These are phyloP conservation scores for Rhynchospora breviuscula DNA, from an alignment of 176 grass and related monocot species.

Conservation along the genomic window DNA sequence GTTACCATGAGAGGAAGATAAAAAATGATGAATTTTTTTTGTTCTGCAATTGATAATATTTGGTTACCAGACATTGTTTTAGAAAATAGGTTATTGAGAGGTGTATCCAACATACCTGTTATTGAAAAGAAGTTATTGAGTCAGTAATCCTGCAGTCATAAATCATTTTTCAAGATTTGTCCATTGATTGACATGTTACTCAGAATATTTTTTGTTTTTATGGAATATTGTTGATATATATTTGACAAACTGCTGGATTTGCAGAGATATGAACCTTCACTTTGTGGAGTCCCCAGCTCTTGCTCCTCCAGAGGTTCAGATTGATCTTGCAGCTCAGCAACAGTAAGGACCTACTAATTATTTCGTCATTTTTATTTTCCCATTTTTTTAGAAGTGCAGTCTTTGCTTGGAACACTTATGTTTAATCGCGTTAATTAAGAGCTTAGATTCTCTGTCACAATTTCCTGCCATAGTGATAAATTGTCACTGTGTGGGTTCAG, in stretches of 20 bases:
- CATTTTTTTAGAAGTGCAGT: not conserved
- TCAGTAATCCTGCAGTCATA: too few relatives aligned
- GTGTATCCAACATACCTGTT: too few relatives aligned
- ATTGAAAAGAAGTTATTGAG: too few relatives aligned
- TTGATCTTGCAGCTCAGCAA: constrained; percentile 37
- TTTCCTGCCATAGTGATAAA: not conserved
- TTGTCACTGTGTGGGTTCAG: not conserved
- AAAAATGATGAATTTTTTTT: too few relatives aligned
- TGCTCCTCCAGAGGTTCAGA: constrained; percentile 39
- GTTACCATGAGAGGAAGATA: not conserved
- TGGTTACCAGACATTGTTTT: not conserved
- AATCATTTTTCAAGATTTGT: too few relatives aligned
- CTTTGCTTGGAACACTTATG: not conserved
- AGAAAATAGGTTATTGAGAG: too few relatives aligned
- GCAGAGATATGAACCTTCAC: constrained; percentile 32
- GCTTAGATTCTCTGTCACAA: not conserved
- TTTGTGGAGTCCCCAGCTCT: constrained; percentile 48
- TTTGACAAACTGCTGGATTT: not conserved
- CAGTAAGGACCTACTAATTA: constrained; percentile 12
- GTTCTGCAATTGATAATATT: not conserved
- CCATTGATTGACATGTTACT: too few relatives aligned
- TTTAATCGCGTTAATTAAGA: not conserved
- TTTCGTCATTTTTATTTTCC: not conserved
- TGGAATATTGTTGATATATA: not conserved
- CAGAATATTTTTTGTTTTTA: too few relatives aligned